Base-by-base conservation (phyloP, 2,329 filamentous ascomycete species). In the Fusarium beomiforme region DNA sequence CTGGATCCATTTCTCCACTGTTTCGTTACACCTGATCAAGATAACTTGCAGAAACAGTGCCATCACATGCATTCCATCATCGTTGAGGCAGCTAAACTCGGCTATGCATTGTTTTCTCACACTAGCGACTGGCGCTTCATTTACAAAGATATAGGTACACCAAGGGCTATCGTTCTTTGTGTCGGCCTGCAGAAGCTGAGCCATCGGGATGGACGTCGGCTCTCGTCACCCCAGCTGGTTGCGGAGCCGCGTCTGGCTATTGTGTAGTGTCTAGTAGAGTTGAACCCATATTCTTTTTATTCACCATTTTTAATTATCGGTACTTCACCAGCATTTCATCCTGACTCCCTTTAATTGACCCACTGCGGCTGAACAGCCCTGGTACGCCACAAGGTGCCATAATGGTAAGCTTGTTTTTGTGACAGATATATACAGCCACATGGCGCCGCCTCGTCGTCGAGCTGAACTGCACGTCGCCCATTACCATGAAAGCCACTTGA, bases 71-170 rank as follows among this genome's bases (percentile, higher is more conserved):
- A 80, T 56, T 78, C 77, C 17, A 77, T 84, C 16, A 79, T 83
- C 23, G 59, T 78, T 8, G 82, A 83, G 71, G 81, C 79, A 41
- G 75, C 81, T 19, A 81, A 78, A 53, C 75, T 85, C 31, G 83
- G 83, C 12, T 83, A 83, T 60, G 57, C 81, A n/a, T 54, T 85
- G 5, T 74, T 85, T 36, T 85, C 83, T 6, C 83, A 85, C 55
- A 82, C 82, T 1, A 75, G 77, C 9, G 82, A 84, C 39, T 83
- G 80, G 75, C 64, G 64, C 7, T 80, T 83, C 41, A 58, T 77
- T 4, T 78, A 77, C 55, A 43, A 33, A 24, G 34, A 61, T 6
- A 16, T 5, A 19, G 33, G 37, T 39, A 23, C 59, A 37, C n/a
- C 55, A 2, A 43, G 26, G 24, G 8, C 8, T 14, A 21, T 73